Evolutionary conservation across 2,329 filamentous ascomycete genomes (phyloP), one percentile per base, ranked within the genome.

Genomic region (Cladosporium halotolerans): DNA sequence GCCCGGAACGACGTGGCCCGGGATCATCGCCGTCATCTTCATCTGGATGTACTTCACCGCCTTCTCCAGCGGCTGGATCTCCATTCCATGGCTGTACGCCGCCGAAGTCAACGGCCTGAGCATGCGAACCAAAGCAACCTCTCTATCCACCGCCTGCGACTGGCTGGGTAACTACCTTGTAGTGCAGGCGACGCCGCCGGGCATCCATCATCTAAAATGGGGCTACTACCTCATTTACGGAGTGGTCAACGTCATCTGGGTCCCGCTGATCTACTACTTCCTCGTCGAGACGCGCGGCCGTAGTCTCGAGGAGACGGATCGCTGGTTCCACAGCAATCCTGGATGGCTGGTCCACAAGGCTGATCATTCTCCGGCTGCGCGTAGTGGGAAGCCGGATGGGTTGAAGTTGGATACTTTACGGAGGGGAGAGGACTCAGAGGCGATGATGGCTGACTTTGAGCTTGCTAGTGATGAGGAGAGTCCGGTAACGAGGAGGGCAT

Each of bases 1-100:
- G 8, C 70, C 70, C 1, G 68, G 59, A 23, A 63, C 60, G 2
- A 38, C 60, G 1, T 62, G 52, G 9, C 53, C 57, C 3, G 62
- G 62, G 19, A 75, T 76, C 54, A 72, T 73, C 36, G 74, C 76
- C 0, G 74, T 77, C 9, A 82, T 85, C 3, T 84, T 83, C 55
- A 58, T 87, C n/a, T 86, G 86, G 70, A 76, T 81, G 2, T 87
- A 85, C 69, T 86, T 86, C 61, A 81, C 81, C 3, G 81, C 81
- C 47, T 86, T 86, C 58, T 83, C 82, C 33, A 82, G 82, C 0
- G 82, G 77, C 9, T 63, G 61, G 61, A 57, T 64, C 10, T 57
- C 58, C 7, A 55, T 64, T 9, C 62, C 62, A 0, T 64, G 62
- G 62, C 52, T 62, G n/a, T 59, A 49, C 31, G 44, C 39, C 4